phyloP scores from a whole-genome alignment of 306 rosid genomes.

The Ormosia semicastrata region DNA sequence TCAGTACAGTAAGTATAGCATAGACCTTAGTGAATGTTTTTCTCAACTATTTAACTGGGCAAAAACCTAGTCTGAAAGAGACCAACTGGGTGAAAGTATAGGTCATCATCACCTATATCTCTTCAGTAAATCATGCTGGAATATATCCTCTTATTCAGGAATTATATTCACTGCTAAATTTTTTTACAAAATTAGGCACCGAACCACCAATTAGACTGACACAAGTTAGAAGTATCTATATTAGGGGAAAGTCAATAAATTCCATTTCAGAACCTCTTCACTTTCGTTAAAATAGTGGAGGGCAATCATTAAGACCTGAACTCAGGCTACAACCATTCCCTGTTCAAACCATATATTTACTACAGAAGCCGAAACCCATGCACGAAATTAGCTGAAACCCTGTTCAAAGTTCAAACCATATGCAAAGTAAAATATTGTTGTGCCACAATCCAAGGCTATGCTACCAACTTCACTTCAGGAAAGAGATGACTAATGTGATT shows the following conservation, averaged over 20 bases:
- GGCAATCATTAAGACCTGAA: background rate
- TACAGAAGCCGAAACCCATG: background rate
- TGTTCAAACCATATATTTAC: background rate
- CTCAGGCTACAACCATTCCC: background rate
- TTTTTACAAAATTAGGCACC: background rate
- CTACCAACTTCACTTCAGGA: background rate
- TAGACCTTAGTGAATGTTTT: background rate
- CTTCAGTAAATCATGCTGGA: background rate
- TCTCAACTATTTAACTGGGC: background rate
- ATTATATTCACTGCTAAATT: background rate
- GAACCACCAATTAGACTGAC: background rate
- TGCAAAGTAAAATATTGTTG: background rate
- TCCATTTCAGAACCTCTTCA: background rate
- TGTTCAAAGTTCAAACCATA: no score
- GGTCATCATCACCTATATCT: background rate
- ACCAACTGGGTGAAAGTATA: background rate
- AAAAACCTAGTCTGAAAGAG: background rate
- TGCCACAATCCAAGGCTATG: background rate
- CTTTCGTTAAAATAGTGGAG: background rate
- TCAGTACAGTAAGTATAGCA: background rate
- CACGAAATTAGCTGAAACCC: background rate
- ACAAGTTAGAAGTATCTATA: background rate
- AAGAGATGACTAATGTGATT: background rate
- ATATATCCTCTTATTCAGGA: background rate
- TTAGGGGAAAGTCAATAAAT: background rate